phyloP scores from a whole-genome alignment of 306 rosid species.

The Luffa acutangula region DNA sequence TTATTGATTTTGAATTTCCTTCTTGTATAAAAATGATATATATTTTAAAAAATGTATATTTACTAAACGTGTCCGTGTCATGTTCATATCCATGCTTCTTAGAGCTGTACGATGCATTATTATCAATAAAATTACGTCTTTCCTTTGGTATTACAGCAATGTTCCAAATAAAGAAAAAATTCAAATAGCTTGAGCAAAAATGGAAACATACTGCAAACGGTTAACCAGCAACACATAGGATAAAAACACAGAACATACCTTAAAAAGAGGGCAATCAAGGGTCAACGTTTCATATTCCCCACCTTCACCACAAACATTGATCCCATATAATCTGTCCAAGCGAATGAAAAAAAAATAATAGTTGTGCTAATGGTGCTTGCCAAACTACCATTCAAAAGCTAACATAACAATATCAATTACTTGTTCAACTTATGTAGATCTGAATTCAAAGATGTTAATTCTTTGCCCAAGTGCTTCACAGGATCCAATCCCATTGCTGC shows the following conservation, averaged over 20 bases:
- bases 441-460: conserved; percentile 49
- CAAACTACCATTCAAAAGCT: neutral
- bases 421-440: conserved; percentile 79
- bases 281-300: conserved; percentile 95
- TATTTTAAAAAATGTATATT: too few species aligned
- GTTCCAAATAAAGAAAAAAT: neutral
- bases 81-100: too few species aligned
- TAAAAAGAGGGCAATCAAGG: conserved; percentile 89
- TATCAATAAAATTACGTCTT: neutral
- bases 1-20: too few species aligned
- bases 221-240: neutral
- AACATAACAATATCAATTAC: conserved; percentile 21
- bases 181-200: neutral
- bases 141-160: neutral
- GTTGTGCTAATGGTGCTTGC: neutral
- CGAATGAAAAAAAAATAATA: conserved; percentile 2
- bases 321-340: conserved; percentile 65
- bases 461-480: conserved; percentile 87
- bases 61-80: too few species aligned
- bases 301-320: conserved; percentile 95
- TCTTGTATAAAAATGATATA: too few species aligned
- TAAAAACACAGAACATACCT: conserved; percentile 35
- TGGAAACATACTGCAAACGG: neutral
- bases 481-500: conserved; percentile 98
- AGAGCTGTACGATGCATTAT: neutral